Evolutionary conservation across 2,329 filamentous ascomycete species (phyloP), one percentile per base, ranked within the genome.

Genomic region (Arthrinium puccinioides): DNA sequence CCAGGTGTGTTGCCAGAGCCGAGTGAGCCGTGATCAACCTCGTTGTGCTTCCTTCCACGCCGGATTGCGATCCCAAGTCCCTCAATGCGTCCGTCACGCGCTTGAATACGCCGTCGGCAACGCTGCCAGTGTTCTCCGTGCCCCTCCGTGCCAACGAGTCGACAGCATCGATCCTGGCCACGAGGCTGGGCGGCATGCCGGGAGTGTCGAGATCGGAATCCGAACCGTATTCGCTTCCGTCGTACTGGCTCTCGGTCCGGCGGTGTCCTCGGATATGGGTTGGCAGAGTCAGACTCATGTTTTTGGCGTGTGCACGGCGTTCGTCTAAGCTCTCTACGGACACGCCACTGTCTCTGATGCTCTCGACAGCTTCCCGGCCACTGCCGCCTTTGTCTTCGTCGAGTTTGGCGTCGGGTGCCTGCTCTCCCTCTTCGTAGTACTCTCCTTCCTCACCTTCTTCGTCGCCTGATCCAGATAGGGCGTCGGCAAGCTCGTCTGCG

Each of bases 401-500:
- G 20, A 66, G 54, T 44, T 54, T 60, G 53, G 66, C 62, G 37
- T 60, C 62, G 6, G 62, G 60, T 21, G 51, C 36, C 15, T 47
- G 53, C 31, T 52, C 46, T 34, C 57, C 57, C 15, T 70, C 66
- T 29, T 71, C 64, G 23, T 68, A 63, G 41, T 69, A 66, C 20
- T 15, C 35, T 13, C 19, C 35, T 13, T 37, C 35, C 5, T 37
- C 35, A 16, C 23, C 35, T 25, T 37, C 35, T 14, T 33, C 31
- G 27, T 76, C 79, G 39, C 74, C 76, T 8, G 78, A 82, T 23
- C 78, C 79, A 29, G 75, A 78, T 57, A 84, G 77, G 4, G 81
- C 79, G 52, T 84, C 84, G 2, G 82, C 86, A 32, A 92, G 66
- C 59, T 92, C 86, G 59, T 90, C 86, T 2, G 86, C 86, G 33